Conservation (phyloP, 164 flowering plant species). For the Vitis cinerea region DNA sequence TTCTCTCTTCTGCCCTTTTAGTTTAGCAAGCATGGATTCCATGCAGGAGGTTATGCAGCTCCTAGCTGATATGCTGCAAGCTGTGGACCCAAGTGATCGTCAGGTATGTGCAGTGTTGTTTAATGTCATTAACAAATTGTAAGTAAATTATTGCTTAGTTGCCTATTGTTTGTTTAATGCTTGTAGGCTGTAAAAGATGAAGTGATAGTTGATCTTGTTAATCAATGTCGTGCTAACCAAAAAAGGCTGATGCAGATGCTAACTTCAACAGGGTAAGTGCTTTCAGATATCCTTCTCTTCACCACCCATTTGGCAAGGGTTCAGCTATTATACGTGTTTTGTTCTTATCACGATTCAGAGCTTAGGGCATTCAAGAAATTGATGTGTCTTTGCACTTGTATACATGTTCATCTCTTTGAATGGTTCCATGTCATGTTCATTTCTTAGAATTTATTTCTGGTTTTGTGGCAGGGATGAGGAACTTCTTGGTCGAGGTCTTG, state of each 20-base stretch:
- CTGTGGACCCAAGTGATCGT: slow-evolving; percentile 69
- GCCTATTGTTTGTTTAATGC: neutral
- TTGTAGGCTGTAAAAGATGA: slow-evolving; percentile 87
- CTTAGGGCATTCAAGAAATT: neutral
- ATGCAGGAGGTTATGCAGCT: slow-evolving; percentile 74
- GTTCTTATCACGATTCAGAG: neutral
- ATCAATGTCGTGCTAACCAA: slow-evolving; percentile 77
- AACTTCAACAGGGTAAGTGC: slow-evolving; percentile 65
- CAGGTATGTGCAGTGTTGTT: slow-evolving; percentile 36
- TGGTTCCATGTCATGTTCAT: neutral
- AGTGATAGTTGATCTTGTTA: slow-evolving; percentile 82
- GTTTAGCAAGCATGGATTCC: slow-evolving; percentile 67
- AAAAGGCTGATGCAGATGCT: slow-evolving; percentile 83
- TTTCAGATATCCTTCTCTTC: neutral
- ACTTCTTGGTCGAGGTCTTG: slow-evolving; percentile 81
- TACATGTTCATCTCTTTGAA: neutral
- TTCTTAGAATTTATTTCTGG: neutral
- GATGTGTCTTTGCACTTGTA: neutral
- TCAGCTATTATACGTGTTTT: neutral
- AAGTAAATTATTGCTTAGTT: neutral
- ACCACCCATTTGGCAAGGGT: neutral
- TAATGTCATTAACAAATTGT: neutral
- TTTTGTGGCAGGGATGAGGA: slow-evolving; percentile 72
- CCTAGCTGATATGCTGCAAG: slow-evolving; percentile 85
- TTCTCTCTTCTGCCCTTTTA: slow-evolving; percentile 11